Conservation (phyloP, 2,329 filamentous ascomycete genomes). For the Pseudogymnoascus sp. region DNA sequence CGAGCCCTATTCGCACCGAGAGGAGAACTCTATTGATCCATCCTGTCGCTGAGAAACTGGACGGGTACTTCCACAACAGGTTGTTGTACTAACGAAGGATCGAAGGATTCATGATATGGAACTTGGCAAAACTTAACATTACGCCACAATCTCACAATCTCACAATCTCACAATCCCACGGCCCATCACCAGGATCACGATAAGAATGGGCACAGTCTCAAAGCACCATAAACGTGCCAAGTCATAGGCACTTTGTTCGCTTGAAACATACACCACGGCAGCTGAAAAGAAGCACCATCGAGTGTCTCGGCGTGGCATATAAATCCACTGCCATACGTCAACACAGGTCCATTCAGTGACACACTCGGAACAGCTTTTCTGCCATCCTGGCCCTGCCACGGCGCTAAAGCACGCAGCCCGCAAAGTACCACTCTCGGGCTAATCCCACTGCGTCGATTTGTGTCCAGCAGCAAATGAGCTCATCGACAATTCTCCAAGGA, state of each 20-base stretch:
- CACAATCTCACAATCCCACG: background rate
- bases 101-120: background rate
- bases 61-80: background rate
- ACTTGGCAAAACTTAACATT: slow-evolving; percentile 5
- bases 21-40: background rate
- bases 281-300: slow-evolving; percentile 2
- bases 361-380: background rate
- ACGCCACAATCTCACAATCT: background rate
- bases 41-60: background rate
- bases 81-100: background rate
- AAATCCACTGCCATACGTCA: slow-evolving; percentile 8
- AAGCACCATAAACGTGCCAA: background rate
- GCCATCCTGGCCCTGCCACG: background rate
- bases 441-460: background rate
- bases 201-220: background rate
- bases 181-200: background rate
- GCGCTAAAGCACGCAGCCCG: slow-evolving; percentile 6
- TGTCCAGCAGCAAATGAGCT: slow-evolving; percentile 1
- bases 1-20: background rate
- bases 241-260: background rate
- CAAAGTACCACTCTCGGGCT: background rate
- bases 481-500: slow-evolving; percentile 1
- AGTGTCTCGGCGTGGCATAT: slow-evolving; percentile 4
- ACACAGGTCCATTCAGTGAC: background rate
- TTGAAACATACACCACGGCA: background rate